These are phyloP conservation scores for Paraglomus brasilianum DNA, from an alignment of 192 early-diverging fungal species.

Conservation along the genomic window DNA sequence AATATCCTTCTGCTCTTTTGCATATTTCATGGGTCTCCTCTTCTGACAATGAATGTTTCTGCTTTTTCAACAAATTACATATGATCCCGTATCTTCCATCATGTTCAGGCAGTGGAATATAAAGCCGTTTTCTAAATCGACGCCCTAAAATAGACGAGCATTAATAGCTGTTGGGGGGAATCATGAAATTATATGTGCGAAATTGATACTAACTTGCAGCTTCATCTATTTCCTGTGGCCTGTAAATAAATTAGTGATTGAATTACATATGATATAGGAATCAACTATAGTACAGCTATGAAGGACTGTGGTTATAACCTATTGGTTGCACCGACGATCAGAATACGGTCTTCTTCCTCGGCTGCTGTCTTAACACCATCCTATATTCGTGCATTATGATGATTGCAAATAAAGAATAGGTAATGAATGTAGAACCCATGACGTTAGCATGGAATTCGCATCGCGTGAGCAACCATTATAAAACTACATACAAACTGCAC, in stretches of 20 bases:
- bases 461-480: neutral
- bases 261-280: no score
- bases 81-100: conserved; percentile 67
- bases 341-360: conserved; percentile 69
- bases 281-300: no score
- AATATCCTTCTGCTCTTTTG: conserved; percentile 68
- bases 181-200: no score
- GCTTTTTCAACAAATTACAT: conserved; percentile 55
- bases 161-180: neutral
- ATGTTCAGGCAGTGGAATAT: conserved; percentile 83
- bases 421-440: neutral
- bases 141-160: conserved; percentile 35
- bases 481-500: conserved; percentile 58
- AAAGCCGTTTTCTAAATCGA: conserved; percentile 69
- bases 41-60: conserved; percentile 56
- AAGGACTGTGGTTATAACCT: conserved; percentile 2
- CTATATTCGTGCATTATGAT: conserved; percentile 30
- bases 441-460: neutral
- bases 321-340: conserved; percentile 70
- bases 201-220: conserved; percentile 62
- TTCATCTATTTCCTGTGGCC: conserved; percentile 92
- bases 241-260: conserved; percentile 8
- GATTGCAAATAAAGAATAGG: conserved; percentile 5
- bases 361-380: conserved; percentile 75
- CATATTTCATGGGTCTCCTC: conserved; percentile 64